A percentile compares a stretch with the other conserved stretches of the same genome.
phyloP scores from a whole-genome alignment of 2,329 filamentous ascomycete genomes.

The Herpotrichia juniperi region DNA sequence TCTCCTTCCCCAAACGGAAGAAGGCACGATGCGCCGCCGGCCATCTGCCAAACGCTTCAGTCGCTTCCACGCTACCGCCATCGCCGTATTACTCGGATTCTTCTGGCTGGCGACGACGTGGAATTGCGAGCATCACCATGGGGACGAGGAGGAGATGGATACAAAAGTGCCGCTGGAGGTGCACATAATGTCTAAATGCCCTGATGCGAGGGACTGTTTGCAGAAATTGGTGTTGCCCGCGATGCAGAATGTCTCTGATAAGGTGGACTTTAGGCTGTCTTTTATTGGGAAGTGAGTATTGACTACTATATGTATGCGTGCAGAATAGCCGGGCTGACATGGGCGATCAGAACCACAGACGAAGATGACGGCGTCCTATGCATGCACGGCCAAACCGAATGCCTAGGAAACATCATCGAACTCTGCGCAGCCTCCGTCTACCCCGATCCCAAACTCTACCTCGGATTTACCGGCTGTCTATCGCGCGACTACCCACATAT shows the following conservation, averaged over 20 bases:
- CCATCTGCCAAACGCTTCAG: conserved; percentile 22
- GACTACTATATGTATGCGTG: conserved; percentile 1
- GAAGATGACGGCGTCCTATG: conserved; percentile 84
- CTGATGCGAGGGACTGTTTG: conserved; percentile 85
- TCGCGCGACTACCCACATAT: conserved; percentile 77
- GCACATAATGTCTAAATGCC: conserved; percentile 94
- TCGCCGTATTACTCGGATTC: conserved; percentile 34
- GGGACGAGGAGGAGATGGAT: conserved; percentile 15
- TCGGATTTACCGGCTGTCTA: conserved; percentile 94
- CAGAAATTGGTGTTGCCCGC: conserved; percentile 79
- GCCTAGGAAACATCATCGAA: conserved; percentile 91
- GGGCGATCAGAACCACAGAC: conserved; percentile 61
- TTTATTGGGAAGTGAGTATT: conserved; percentile 78
- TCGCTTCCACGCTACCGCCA: conserved; percentile 31
- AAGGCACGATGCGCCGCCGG: conserved; percentile 21
- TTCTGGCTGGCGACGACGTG: conserved; percentile 38
- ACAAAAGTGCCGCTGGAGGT: conserved; percentile 78
- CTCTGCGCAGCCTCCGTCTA: conserved; percentile 87
- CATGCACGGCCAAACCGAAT: conserved; percentile 88
- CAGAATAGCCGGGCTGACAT: conserved; percentile 8
- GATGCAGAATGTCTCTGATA: conserved; percentile 81
- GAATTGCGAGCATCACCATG: conserved; percentile 29
- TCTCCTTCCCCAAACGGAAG: conserved; percentile 30
- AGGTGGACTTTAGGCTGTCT: conserved; percentile 89
- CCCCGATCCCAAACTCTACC: conserved; percentile 82